Percentiles rank a stretch among this genome's conserved stretches.
Evolutionary conservation across 306 rosid species (phyloP).

Genomic region (Dryas drummondii): DNA sequence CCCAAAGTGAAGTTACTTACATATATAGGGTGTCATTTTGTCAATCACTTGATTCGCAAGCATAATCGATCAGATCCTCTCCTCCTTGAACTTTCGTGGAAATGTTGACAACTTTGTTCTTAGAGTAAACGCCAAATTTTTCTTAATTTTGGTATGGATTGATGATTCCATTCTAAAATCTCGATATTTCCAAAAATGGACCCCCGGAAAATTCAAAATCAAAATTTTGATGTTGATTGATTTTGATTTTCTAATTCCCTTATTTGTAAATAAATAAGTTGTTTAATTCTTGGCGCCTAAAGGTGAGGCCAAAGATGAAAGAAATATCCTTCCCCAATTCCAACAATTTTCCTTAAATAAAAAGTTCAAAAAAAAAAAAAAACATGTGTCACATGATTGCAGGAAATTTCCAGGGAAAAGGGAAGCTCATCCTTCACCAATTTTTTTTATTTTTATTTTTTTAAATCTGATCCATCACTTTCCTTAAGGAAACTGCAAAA

Average conservation of each 20-base stretch:
- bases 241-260: not conserved
- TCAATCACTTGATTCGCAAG: slow-evolving; percentile 25
- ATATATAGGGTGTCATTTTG: slow-evolving; percentile 3
- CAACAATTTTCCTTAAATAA: no score
- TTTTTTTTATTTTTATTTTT: no score
- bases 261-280: not conserved
- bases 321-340: not conserved
- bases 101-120: slow-evolving; percentile 19
- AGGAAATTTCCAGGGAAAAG: not conserved
- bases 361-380: not conserved
- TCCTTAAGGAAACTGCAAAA: not conserved
- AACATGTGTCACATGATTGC: slow-evolving; percentile 10
- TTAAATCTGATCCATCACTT: not conserved
- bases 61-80: not conserved
- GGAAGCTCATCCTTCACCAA: not conserved
- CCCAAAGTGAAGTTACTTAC: slow-evolving; percentile 34
- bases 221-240: not conserved
- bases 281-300: not conserved
- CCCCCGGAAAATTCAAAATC: not conserved
- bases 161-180: slow-evolving; percentile 2
- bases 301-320: slow-evolving; percentile 11
- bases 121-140: not conserved
- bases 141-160: slow-evolving; percentile 13
- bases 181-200: not conserved
- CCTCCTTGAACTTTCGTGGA: slow-evolving; percentile 33